Conservation (phyloP, 371 early-diverging fungal species). For the Cokeromyces recurvatus region DNA sequence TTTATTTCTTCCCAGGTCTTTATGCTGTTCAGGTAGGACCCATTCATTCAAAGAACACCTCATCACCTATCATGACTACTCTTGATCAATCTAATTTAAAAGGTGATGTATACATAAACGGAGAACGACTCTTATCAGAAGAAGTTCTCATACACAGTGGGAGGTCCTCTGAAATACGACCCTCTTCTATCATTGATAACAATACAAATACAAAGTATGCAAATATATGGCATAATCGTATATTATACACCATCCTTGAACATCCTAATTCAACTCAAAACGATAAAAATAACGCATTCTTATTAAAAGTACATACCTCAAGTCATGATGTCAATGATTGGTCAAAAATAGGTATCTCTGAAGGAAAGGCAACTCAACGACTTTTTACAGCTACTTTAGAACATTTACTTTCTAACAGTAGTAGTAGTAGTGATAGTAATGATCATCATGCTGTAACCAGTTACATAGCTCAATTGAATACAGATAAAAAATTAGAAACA, state of each 20-base stretch:
- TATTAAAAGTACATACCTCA: constrained; percentile 10
- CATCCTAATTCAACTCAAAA: background rate
- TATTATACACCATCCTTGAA: constrained; percentile 15
- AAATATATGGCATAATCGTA: constrained; percentile 20
- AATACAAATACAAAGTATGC: too few relatives aligned
- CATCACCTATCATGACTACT: constrained; percentile 10
- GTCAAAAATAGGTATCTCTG: constrained; percentile 21
- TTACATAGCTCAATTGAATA: constrained; percentile 10
- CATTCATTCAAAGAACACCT: background rate
- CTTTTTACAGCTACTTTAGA: constrained; percentile 21
- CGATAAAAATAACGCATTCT: too few relatives aligned
- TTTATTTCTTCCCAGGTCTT: constrained; percentile 21
- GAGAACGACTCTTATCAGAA: too few relatives aligned
- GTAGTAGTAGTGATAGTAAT: background rate
- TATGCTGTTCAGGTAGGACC: constrained; percentile 24
- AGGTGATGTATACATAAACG: constrained; percentile 17
- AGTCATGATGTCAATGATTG: constrained; percentile 10
- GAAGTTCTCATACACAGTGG: too few relatives aligned
- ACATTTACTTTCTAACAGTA: background rate
- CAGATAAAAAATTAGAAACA: background rate
- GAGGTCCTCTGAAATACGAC: too few relatives aligned
- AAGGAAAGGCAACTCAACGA: constrained; percentile 10
- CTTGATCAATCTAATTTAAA: constrained; percentile 25
- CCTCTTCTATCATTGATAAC: too few relatives aligned
- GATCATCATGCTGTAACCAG: background rate